Evolutionary conservation across 805 yeast genomes (phyloP).

Genomic region (Lachancea thermotolerans): DNA sequence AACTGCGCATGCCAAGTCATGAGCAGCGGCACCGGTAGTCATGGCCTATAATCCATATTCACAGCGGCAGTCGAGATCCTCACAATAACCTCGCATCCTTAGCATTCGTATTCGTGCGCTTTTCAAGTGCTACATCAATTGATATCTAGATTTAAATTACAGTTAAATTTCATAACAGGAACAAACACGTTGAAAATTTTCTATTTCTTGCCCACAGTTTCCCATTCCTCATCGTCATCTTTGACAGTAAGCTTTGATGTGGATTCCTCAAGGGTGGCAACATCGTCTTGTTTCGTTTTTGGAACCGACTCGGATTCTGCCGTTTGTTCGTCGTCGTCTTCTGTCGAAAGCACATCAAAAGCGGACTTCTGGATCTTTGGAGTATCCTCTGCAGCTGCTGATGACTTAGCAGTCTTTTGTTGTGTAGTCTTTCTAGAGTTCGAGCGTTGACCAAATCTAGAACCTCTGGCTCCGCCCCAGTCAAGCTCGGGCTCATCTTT

Average conservation of each 20-base stretch:
- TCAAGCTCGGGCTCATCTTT: slow-evolving; percentile 41
- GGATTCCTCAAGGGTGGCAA: slow-evolving; percentile 31
- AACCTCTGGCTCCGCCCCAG: slow-evolving; percentile 48
- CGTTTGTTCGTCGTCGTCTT: slow-evolving; percentile 43
- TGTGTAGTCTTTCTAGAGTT: slow-evolving; percentile 5
- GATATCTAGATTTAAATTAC: too few species aligned
- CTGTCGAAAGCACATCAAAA: slow-evolving; percentile 44
- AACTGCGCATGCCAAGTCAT: background rate
- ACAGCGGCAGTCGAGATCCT: background rate
- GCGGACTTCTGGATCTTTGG: slow-evolving; percentile 39
- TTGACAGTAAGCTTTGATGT: slow-evolving; percentile 37
- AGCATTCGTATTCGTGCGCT: too few species aligned
- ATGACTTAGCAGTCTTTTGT: slow-evolving; percentile 11
- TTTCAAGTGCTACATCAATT: too few species aligned
- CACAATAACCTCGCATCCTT: background rate
- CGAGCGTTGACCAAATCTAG: slow-evolving; percentile 20
- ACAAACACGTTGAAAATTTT: background rate
- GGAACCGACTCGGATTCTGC: slow-evolving; percentile 16
- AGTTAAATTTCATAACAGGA: too few species aligned
- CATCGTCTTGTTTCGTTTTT: slow-evolving; percentile 11
- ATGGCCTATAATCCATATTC: background rate
- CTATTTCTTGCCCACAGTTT: slow-evolving; percentile 39
- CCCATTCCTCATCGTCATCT: slow-evolving; percentile 39
- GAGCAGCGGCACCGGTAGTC: background rate
- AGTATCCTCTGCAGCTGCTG: slow-evolving; percentile 25